Evolutionary conservation across 208 protist genomes (phyloP).

Genomic region (Leishmania arabica): DNA sequence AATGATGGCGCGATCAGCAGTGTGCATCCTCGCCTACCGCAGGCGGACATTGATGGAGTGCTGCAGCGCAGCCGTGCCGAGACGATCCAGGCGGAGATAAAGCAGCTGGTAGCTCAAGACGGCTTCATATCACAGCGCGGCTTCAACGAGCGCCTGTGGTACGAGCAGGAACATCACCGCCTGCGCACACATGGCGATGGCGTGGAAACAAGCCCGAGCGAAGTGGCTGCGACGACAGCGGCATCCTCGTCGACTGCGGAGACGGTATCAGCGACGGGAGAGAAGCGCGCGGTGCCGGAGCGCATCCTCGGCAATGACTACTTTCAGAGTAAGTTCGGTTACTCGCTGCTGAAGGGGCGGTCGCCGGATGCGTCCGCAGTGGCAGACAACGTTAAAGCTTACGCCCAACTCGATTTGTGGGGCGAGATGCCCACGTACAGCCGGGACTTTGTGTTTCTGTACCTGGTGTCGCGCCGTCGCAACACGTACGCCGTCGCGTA

Average conservation of each 20-base stretch:
- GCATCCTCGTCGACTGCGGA: background rate
- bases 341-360: conserved; percentile 68
- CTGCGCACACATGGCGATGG: conserved; percentile 12
- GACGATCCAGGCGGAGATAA: conserved; percentile 58
- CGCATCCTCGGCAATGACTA: conserved; percentile 79
- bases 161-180: conserved; percentile 59
- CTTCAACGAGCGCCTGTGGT: conserved; percentile 84
- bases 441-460: conserved; percentile 84
- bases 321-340: conserved; percentile 81
- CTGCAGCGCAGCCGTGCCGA: conserved; percentile 45
- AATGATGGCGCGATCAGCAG: conserved; percentile 8
- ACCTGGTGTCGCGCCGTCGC: conserved; percentile 81
- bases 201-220: background rate
- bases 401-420: conserved; percentile 87
- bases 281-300: conserved; percentile 41
- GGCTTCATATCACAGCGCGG: conserved; percentile 62
- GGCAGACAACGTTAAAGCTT: conserved; percentile 41
- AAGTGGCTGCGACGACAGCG: background rate
- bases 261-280: background rate
- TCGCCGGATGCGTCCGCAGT: conserved; percentile 7
- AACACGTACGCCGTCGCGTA: conserved; percentile 92
- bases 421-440: conserved; percentile 91
- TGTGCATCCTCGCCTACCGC: conserved; percentile 49
- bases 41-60: conserved; percentile 56
- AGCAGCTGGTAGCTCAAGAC: conserved; percentile 54